These are phyloP conservation scores for Cyberlindnera maritima DNA, from an alignment of 805 yeast genomes.

Conservation along the genomic window DNA sequence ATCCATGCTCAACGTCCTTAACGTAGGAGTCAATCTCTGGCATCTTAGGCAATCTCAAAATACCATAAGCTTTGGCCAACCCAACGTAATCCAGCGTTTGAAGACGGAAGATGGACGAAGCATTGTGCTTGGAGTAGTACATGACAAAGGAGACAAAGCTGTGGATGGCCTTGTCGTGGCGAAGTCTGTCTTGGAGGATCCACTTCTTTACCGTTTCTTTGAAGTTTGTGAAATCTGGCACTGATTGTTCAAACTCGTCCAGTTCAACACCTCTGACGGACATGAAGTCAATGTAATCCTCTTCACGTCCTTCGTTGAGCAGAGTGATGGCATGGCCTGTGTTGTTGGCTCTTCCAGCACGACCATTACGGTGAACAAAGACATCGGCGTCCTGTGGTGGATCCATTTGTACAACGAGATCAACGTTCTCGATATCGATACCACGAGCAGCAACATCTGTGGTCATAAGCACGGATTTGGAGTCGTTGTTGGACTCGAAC, in stretches of 20 bases:
- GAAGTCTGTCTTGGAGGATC: slow-evolving; percentile 69
- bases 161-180: slow-evolving; percentile 77
- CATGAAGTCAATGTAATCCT: slow-evolving; percentile 78
- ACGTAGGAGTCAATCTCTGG: slow-evolving; percentile 72
- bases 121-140: slow-evolving; percentile 84
- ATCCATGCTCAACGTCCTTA: slow-evolving; percentile 65
- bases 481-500: slow-evolving; percentile 39
- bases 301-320: slow-evolving; percentile 73
- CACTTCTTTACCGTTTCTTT: slow-evolving; percentile 40
- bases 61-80: slow-evolving; percentile 72
- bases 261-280: slow-evolving; percentile 63
- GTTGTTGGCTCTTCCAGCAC: slow-evolving; percentile 91
- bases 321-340: slow-evolving; percentile 77
- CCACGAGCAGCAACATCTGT: slow-evolving; percentile 99
- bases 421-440: slow-evolving; percentile 92
- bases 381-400: slow-evolving; percentile 93
- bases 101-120: slow-evolving; percentile 82
- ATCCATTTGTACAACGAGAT: slow-evolving; percentile 87
- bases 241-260: slow-evolving; percentile 33
- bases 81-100: slow-evolving; percentile 68
- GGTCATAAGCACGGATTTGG: slow-evolving; percentile 69
- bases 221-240: slow-evolving; percentile 10
- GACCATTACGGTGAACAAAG: slow-evolving; percentile 90
- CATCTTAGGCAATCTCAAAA: slow-evolving; percentile 87
- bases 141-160: slow-evolving; percentile 82